Base-by-base conservation (phyloP, 2,329 filamentous ascomycete species). In the Exophiala xenobiotica region DNA sequence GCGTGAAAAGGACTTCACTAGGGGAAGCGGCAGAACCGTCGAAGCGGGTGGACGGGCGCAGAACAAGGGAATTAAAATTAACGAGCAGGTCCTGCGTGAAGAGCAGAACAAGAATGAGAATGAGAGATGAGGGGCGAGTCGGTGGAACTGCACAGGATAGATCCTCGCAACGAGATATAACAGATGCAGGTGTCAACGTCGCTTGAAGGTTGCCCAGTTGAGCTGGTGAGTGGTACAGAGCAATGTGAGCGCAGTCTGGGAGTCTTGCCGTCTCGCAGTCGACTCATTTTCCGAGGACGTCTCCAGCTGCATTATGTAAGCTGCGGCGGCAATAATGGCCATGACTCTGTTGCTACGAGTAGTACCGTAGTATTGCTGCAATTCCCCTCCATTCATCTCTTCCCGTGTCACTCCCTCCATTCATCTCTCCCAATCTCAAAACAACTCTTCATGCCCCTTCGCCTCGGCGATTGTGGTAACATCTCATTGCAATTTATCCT, bases 401-500 rank as follows among this genome's bases (percentile, higher is more conserved):
- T 46, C 22, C 39, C 48, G 45, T 38, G 40, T 44, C 48, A 43
- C 37, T 39, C 49, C 31, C 42, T 44, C 41, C 41, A 12, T 35
- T 18, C 9, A 27, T n/a, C 6, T n/a, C 27, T 19, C 41, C n/a
- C 37, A 11, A 46, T 20, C 44, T 43, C n/a, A n/a, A n/a, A 27
- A 49, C 27, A 27, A 12, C 27, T 31, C 31, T 12, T 33, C 31
- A 37, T 40, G 38, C 43, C 50, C 50, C 48, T 53, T 57, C 56
- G 51, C 53, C 53, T 40, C 54, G 57, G 55, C 56, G 57, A 56
- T 45, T 31, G 55, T 46, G 47, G 46, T 51, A 18, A 35, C 23
- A n/a, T 51, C 35, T 29, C 23, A 14, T 8, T 35, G 8, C 18
- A 14, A 22, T 27, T 23, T 43, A 16, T 22, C 38, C 44, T 26